These are phyloP conservation scores for Plicaturopsis crispa DNA, from an alignment of 768 basidiomycete species.

Conservation along the genomic window DNA sequence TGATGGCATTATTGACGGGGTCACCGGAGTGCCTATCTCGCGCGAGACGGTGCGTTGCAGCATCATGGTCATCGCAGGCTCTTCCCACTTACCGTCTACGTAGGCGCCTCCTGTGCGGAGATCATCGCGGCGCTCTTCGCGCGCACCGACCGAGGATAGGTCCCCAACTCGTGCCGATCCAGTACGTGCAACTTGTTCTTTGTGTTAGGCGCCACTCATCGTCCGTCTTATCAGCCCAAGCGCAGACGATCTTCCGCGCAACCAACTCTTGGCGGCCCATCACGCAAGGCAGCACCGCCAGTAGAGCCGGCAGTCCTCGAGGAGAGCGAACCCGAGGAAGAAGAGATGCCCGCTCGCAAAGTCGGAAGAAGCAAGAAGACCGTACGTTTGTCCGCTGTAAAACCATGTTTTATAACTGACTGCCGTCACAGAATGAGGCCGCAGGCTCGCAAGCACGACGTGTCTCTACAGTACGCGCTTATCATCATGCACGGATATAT, in stretches of 20 bases:
- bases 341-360: slow-evolving; percentile 52
- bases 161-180: slow-evolving; percentile 42
- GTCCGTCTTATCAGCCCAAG: slow-evolving; percentile 47
- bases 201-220: slow-evolving; percentile 7
- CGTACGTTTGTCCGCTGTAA: slow-evolving; percentile 24
- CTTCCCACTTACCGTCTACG: background rate
- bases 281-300: slow-evolving; percentile 24
- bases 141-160: slow-evolving; percentile 36
- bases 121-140: slow-evolving; percentile 60
- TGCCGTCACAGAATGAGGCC: slow-evolving; percentile 31
- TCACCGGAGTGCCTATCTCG: slow-evolving; percentile 66
- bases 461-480: slow-evolving; percentile 35
- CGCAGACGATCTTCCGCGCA: slow-evolving; percentile 76
- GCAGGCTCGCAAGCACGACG: slow-evolving; percentile 48
- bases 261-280: slow-evolving; percentile 47
- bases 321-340: slow-evolving; percentile 74
- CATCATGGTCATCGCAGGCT: slow-evolving; percentile 4
- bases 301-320: slow-evolving; percentile 45
- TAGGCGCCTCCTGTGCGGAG: slow-evolving; percentile 29
- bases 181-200: slow-evolving; percentile 28
- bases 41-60: slow-evolving; percentile 36
- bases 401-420: slow-evolving; percentile 2
- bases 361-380: slow-evolving; percentile 52
- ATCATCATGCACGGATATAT: too few species aligned
- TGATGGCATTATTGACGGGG: slow-evolving; percentile 75